These are phyloP conservation scores for Colletotrichum sp. DNA, from an alignment of 2,329 filamentous ascomycete species.

Conservation along the genomic window DNA sequence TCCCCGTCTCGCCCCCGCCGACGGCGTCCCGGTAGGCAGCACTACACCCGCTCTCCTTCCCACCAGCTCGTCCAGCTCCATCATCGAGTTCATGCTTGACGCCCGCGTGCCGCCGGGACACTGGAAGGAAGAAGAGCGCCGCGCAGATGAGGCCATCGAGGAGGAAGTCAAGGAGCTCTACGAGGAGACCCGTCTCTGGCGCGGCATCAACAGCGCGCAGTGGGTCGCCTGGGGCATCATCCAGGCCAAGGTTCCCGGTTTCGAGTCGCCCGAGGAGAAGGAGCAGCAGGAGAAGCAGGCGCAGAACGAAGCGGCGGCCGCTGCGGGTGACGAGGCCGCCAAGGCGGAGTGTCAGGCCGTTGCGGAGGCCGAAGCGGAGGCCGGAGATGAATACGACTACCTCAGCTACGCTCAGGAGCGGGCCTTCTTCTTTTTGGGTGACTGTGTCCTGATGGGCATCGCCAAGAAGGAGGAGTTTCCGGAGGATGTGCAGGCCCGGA, in stretches of 20 bases:
- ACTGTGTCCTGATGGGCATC: conserved; percentile 79
- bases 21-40: conserved; percentile 26
- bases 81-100: conserved; percentile 82
- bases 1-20: conserved; percentile 49
- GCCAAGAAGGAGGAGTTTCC: conserved; percentile 79
- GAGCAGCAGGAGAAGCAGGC: conserved; percentile 24
- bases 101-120: conserved; percentile 61
- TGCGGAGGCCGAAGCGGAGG: conserved; percentile 40
- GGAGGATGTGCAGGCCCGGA: conserved; percentile 59
- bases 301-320: conserved; percentile 27
- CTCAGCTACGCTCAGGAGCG: conserved; percentile 88
- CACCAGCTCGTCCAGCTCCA: conserved; percentile 51
- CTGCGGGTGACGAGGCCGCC: conserved; percentile 27
- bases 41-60: conserved; percentile 40
- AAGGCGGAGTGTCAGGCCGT: conserved; percentile 18
- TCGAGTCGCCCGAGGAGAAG: conserved; percentile 53
- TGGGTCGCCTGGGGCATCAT: conserved; percentile 98
- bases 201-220: conserved; percentile 82
- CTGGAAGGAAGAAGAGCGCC: conserved; percentile 65
- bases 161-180: conserved; percentile 72
- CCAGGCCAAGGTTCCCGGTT: conserved; percentile 83
- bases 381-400: conserved; percentile 88
- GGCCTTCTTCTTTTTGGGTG: conserved; percentile 93
- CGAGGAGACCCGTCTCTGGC: conserved; percentile 83
- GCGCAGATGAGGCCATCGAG: conserved; percentile 68